phyloP scores from a whole-genome alignment of 345 rosid species.

The Melastoma malabathricum region DNA sequence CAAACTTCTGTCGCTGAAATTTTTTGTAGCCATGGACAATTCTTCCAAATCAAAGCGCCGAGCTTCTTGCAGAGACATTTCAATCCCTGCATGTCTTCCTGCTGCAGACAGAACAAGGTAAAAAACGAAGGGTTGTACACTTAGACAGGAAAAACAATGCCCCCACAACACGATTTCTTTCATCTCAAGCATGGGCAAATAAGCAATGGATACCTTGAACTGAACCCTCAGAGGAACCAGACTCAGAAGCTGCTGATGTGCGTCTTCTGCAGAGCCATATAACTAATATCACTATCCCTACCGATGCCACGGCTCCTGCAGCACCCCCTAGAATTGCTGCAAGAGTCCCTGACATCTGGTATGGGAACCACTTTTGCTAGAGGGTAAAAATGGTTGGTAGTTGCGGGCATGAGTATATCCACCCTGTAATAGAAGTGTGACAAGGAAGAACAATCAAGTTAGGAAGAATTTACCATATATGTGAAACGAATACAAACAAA shows the following conservation, averaged over 20 bases:
- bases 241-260: slow-evolving; percentile 61
- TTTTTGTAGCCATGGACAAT: slow-evolving; percentile 68
- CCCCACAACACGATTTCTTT: too few relatives aligned
- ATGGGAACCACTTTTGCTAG: slow-evolving; percentile 36
- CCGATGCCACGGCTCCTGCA: slow-evolving; percentile 86
- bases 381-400: slow-evolving; percentile 14
- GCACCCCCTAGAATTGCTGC: slow-evolving; percentile 83
- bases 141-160: too few relatives aligned
- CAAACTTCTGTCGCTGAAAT: slow-evolving; percentile 55
- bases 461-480: too few relatives aligned
- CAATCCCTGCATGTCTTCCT: slow-evolving; percentile 61
- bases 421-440: slow-evolving; percentile 24
- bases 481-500: too few relatives aligned
- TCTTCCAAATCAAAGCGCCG: slow-evolving; percentile 79
- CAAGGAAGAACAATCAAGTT: slow-evolving; percentile 4
- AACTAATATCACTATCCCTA: slow-evolving; percentile 35
- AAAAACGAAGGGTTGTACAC: too few relatives aligned
- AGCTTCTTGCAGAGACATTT: slow-evolving; percentile 60
- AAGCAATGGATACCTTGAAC: too few relatives aligned
- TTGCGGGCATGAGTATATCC: slow-evolving; percentile 14
- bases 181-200: too few relatives aligned
- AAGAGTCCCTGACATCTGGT: slow-evolving; percentile 79
- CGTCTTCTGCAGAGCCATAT: slow-evolving; percentile 48
- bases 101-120: slow-evolving; percentile 10
- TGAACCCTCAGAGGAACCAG: slow-evolving; percentile 53